phyloP scores from a whole-genome alignment of 495 filamentous ascomycete genomes.

The Tuber melanosporum region DNA sequence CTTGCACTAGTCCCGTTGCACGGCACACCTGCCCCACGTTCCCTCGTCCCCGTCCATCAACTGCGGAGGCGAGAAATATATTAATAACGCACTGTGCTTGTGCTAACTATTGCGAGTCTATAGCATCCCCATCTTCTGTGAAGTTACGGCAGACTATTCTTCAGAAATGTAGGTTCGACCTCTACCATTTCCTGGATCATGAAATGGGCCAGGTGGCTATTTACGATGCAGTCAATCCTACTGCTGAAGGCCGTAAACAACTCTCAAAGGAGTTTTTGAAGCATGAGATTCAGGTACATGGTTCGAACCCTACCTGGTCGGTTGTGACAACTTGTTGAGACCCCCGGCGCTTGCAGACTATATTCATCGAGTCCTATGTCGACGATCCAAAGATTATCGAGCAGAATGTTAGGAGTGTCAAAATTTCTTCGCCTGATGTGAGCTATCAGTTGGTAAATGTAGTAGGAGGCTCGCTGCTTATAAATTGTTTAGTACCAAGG shows the following conservation, averaged over 20 bases:
- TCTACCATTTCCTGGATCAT: conserved; percentile 89
- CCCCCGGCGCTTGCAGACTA: conserved; percentile 53
- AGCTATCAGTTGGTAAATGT: conserved; percentile 33
- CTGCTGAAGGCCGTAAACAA: conserved; percentile 71
- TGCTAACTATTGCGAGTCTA: conserved; percentile 24
- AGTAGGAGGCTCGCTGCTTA: conserved; percentile 16
- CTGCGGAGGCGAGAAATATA: conserved; percentile 26
- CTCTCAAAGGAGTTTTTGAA: conserved; percentile 94
- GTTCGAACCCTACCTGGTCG: conserved; percentile 21
- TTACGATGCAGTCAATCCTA: conserved; percentile 96
- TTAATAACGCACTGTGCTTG: conserved; percentile 36
- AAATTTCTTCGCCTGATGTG: conserved; percentile 96
- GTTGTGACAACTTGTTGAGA: conserved; percentile 12
- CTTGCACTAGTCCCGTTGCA: conserved; percentile 21
- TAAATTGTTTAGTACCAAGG: conserved; percentile 60
- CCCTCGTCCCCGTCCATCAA: conserved; percentile 13
- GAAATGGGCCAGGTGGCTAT: conserved; percentile 98
- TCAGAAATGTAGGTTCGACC: conserved; percentile 94
- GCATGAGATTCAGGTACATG: conserved; percentile 74
- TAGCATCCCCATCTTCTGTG: conserved; percentile 74
- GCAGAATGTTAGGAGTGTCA: conserved; percentile 94
- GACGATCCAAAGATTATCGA: conserved; percentile 88
- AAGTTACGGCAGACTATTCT: conserved; percentile 92
- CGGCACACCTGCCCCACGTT: conserved; percentile 17
- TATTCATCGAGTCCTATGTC: conserved; percentile 95